Conservation (phyloP, 805 yeast species). For the Wickerhamiella spandovensis region DNA sequence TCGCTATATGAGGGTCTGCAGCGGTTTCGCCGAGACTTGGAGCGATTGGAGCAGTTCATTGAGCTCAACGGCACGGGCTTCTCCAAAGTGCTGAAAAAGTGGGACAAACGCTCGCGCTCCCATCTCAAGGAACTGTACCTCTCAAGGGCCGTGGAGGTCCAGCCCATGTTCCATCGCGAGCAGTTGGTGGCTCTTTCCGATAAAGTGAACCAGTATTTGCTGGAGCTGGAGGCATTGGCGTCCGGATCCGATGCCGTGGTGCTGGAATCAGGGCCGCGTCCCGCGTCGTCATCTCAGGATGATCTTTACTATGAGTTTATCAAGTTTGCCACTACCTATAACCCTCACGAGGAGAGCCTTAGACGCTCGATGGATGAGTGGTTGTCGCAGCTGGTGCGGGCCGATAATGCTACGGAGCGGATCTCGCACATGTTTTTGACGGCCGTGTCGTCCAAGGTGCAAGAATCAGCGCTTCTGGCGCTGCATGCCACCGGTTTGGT, state of each 20-base stretch:
- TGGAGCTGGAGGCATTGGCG: constrained; percentile 65
- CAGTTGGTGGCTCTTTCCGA: constrained; percentile 79
- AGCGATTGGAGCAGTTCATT: constrained; percentile 81
- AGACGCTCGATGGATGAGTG: constrained; percentile 30
- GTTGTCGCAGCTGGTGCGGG: constrained; percentile 30
- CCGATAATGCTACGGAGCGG: constrained; percentile 31
- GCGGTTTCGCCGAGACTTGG: constrained; percentile 77
- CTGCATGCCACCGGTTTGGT: constrained; percentile 38
- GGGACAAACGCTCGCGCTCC: constrained; percentile 95
- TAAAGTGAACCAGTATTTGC: constrained; percentile 33
- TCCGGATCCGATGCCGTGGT: constrained; percentile 32
- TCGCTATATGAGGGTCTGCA: constrained; percentile 80
- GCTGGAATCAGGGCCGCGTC: constrained; percentile 14
- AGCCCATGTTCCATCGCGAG: constrained; percentile 87
- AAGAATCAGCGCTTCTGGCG: constrained; percentile 44
- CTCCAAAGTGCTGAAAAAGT: constrained; percentile 86
- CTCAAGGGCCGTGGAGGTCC: constrained; percentile 87
- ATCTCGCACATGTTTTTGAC: constrained; percentile 62
- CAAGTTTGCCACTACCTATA: constrained; percentile 20
- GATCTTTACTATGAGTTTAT: constrained; percentile 61
- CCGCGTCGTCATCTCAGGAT: constrained; percentile 27
- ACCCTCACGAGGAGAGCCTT: constrained; percentile 18
- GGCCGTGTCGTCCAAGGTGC: constrained; percentile 50
- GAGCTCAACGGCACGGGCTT: constrained; percentile 94
- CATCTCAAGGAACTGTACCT: constrained; percentile 87